phyloP scores from a whole-genome alignment of 108 stramenopile genomes.

The Asterionellopsis glacialis region DNA sequence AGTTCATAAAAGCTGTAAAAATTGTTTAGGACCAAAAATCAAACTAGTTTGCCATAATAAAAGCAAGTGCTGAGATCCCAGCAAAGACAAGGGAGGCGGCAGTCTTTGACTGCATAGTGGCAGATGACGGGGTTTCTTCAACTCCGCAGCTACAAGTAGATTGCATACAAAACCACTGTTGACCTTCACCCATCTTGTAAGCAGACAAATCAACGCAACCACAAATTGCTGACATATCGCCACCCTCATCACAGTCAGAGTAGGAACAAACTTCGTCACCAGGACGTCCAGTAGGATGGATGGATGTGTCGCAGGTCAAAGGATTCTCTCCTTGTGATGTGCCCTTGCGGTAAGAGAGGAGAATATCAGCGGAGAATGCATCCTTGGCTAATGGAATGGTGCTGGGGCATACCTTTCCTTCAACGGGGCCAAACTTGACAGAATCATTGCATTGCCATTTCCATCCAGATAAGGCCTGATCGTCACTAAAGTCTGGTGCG shows the following conservation, averaged over 20 bases:
- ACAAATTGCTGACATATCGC: constrained; percentile 13
- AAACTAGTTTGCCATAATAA: too few relatives aligned
- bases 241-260: constrained; percentile 19
- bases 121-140: background rate
- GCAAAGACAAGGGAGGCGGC: too few relatives aligned
- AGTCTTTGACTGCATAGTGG: too few relatives aligned
- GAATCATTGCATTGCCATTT: constrained; percentile 17
- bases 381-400: constrained; percentile 11
- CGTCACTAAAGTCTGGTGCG: constrained; percentile 12
- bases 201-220: constrained; percentile 14
- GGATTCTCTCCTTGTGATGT: background rate
- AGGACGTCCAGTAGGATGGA: constrained; percentile 17
- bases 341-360: too few relatives aligned
- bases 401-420: constrained; percentile 11
- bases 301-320: constrained; percentile 8
- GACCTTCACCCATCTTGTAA: constrained; percentile 13
- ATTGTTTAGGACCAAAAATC: too few relatives aligned
- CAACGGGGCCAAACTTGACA: constrained; percentile 10
- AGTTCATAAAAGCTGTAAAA: too few relatives aligned
- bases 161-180: constrained; percentile 22
- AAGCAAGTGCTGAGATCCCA: too few relatives aligned
- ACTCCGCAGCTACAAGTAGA: constrained; percentile 16
- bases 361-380: background rate
- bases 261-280: constrained; percentile 16
- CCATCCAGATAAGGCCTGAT: constrained; percentile 7